Conservation (phyloP, 202 grass and related monocot genomes). For the Panicum hallii region DNA sequence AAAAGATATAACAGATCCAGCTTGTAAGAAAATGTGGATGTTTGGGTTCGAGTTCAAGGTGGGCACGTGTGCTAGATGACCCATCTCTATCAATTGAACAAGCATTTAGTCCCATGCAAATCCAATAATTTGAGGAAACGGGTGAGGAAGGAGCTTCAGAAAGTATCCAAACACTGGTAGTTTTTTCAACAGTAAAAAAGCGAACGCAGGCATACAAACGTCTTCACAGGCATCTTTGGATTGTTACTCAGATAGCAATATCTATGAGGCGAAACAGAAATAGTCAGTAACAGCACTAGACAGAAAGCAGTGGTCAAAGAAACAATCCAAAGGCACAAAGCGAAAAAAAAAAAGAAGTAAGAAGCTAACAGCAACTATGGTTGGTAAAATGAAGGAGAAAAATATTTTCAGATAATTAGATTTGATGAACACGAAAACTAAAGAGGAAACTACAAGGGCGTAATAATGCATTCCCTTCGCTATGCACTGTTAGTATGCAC, state of each 20-base stretch:
- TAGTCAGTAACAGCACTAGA: slow-evolving; percentile 13
- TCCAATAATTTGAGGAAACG: not conserved
- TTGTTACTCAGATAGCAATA: slow-evolving; percentile 23
- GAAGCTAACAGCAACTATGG: slow-evolving; percentile 2
- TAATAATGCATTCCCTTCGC: slow-evolving; percentile 27
- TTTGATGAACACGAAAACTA: not conserved
- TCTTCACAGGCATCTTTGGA: not conserved
- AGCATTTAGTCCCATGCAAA: not conserved
- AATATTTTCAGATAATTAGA: not conserved
- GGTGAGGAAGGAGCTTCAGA: not conserved
- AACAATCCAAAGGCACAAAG: not conserved
- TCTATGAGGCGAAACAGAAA: not conserved
- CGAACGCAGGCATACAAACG: not conserved
- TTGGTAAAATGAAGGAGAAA: not conserved
- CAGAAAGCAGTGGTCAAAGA: slow-evolving; percentile 5
- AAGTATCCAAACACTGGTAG: not conserved
- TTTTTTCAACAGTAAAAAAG: not conserved
- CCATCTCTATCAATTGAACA: too few relatives aligned
- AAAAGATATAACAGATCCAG: not conserved
- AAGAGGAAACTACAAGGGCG: slow-evolving; percentile 24
- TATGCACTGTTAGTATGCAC: slow-evolving; percentile 39
- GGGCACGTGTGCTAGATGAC: not conserved
- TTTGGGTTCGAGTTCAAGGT: not conserved
- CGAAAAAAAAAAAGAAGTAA: not conserved
- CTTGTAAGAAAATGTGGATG: not conserved